A percentile compares a stretch with the other conserved stretches of the same genome.
Evolutionary conservation across 345 rosid genomes (phyloP).

Genomic region (Salix caprea): DNA sequence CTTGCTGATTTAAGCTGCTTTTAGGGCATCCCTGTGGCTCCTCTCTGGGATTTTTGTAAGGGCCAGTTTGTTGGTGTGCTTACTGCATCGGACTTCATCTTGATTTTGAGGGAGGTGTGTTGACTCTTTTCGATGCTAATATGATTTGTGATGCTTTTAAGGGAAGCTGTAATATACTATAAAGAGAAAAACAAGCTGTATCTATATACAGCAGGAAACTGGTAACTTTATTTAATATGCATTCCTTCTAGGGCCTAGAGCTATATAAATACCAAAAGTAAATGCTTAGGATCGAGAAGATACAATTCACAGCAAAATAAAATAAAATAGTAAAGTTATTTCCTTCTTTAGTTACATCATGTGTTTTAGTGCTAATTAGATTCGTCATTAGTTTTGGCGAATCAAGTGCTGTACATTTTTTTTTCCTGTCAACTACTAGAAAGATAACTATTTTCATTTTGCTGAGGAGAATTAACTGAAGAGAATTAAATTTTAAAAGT

Average conservation of each 20-base stretch:
- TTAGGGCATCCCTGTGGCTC: constrained; percentile 79
- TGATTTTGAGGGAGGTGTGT: constrained; percentile 75
- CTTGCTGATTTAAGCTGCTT: constrained; percentile 5
- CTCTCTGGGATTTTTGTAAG: constrained; percentile 68
- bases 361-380: background rate
- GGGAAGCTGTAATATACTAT: background rate
- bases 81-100: constrained; percentile 72
- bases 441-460: background rate
- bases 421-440: background rate
- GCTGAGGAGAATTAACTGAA: background rate
- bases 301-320: background rate
- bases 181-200: background rate
- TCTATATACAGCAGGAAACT: background rate
- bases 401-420: background rate
- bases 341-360: background rate
- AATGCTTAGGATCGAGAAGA: background rate
- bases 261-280: background rate
- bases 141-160: background rate
- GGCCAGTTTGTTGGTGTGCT: constrained; percentile 83
- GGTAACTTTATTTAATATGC: background rate
- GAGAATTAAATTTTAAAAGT: background rate
- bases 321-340: background rate
- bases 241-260: background rate
- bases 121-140: background rate
- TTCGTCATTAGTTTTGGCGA: background rate